Evolutionary conservation across 148 eudicot species (phyloP), one percentile per base, ranked within the genome.

Genomic region (Gaultheria prostrata): DNA sequence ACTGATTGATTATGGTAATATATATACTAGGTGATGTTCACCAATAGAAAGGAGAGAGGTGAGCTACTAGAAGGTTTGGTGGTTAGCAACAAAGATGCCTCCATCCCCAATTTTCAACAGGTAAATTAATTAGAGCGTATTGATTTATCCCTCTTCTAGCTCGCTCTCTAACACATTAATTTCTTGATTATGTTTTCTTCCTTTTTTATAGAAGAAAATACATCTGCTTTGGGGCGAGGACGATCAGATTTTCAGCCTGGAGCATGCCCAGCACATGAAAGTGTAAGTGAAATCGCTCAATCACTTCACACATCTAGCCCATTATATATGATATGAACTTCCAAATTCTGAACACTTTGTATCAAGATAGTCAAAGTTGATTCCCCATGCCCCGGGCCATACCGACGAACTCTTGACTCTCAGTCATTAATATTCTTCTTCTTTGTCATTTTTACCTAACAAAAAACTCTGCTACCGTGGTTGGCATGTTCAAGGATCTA

Each of bases 201-300:
- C 57, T 50, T 6, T 49, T n/a, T 67, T 84, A 69, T 48, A 59
- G 45, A 85, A 94, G 97, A 89, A 82, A 90, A 97, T 94, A 71
- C 99, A 94, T 90, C 96, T 97, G 33, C 85, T 97, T 26, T 97
- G 98, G 99, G 99, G 99, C 15, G 97, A 94, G 83, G 88, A 90
- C 45, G 99, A 97, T 87, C 98, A 94, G 79, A 90, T 97, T 70
- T 97, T 97, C 89, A 89, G 89, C 78, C 63, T 87, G 63, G 97
- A 93, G 72, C 95, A 87, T 63, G 99, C 99, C 70, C 89, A 87
- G 79, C 89, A 90, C 81, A 94, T 94, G 98, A 93, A 91, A 90
- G 89, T 92, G 99, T 97, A 91, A 79, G 96, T 84, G 75, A 67
- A 33, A 32, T 33, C 4, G 43, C 43, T 39, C 43, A 0, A 39